Evolutionary conservation across 495 filamentous ascomycete genomes (phyloP), one percentile per base, ranked within the genome.

Genomic region (Tetracladium marchalianum): DNA sequence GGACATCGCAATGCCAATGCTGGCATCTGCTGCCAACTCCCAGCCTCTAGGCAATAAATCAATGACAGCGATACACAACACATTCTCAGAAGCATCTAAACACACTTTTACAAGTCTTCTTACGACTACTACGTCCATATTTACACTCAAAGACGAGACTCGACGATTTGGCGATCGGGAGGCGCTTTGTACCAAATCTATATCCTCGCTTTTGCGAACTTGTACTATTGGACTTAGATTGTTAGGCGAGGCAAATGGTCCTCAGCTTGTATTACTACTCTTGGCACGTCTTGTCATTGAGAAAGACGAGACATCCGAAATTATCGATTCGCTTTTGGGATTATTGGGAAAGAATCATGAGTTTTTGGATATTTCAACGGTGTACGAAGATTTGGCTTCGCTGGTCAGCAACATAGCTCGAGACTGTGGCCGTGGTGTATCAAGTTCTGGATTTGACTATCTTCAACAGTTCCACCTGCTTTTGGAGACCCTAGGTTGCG

Each of bases 371-470:
- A 12, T 22, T 1, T 37, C 42, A 0, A n/a, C 43, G 16, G 40
- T 8, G 0, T 54, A 60, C 32, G 35, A 55, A 33, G 58, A 55
- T 18, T 43, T 62, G 24, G 55, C 58, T 3, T 45, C 51, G 40
- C 60, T 66, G 32, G 50, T 64, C 33, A 60, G 57, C 35, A 59
- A 56, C 8, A 52, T 65, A 39, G 65, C 65, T 19, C 58, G 57
- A 13, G 61, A 57, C 40, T 66, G 61, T 22, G 56, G 61, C 8
- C 51, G 58, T 45, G 65, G 55, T 9, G 51, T 57, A 39, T 56
- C 56, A 1, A 49, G 50, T 46, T 54, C 54, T 35, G 62, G 63
- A 27, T 63, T 64, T 17, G 55, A 58, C 18, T 57, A 61, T 46
- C 53, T 68, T n/a, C 46, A 64, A 36, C 46, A 27, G 27, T 41